Percentiles rank a stretch among this genome's conserved stretches.
phyloP scores from a whole-genome alignment of 768 basidiomycete species.

The Boletus huronensis region DNA sequence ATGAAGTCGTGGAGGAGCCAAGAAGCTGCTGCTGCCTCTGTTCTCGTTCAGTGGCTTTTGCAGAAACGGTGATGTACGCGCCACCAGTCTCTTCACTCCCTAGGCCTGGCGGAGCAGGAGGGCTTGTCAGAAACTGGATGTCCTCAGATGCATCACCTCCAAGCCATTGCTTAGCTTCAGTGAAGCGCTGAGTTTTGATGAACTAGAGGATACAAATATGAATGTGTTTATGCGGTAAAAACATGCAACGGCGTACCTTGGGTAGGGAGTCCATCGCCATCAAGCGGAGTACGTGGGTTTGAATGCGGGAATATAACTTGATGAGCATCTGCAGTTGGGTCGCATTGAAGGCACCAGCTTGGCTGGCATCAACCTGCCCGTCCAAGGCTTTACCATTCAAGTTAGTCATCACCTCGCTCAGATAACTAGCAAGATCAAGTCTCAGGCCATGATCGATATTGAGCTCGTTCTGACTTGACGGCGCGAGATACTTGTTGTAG shows the following conservation, averaged over 20 bases:
- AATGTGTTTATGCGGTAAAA: constrained; percentile 7
- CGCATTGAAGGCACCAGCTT: constrained; percentile 83
- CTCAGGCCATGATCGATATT: constrained; percentile 98
- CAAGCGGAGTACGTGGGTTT: constrained; percentile 92
- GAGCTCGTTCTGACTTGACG: constrained; percentile 91
- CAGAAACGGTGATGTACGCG: constrained; percentile 83
- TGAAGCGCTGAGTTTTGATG: constrained; percentile 81
- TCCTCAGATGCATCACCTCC: constrained; percentile 73
- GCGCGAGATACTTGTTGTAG: constrained; percentile 93
- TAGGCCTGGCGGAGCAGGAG: constrained; percentile 69
- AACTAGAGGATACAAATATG: constrained; percentile 47
- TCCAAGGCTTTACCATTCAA: constrained; percentile 74
- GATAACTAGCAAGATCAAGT: constrained; percentile 89
- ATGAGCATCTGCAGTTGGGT: constrained; percentile 95
- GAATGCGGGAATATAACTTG: constrained; percentile 90
- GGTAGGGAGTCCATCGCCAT: constrained; percentile 99
- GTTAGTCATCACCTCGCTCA: constrained; percentile 83
- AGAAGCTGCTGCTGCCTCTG: constrained; percentile 26
- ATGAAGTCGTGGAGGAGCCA: constrained; percentile 29
- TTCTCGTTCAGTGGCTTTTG: constrained; percentile 70
- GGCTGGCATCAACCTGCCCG: constrained; percentile 77
- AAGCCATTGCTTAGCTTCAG: constrained; percentile 73
- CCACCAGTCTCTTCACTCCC: constrained; percentile 70
- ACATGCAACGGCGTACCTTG: constrained; percentile 51
- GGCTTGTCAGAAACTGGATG: constrained; percentile 52